Conservation (phyloP, 768 basidiomycete genomes). For the Cystofilobasidium capitatum region DNA sequence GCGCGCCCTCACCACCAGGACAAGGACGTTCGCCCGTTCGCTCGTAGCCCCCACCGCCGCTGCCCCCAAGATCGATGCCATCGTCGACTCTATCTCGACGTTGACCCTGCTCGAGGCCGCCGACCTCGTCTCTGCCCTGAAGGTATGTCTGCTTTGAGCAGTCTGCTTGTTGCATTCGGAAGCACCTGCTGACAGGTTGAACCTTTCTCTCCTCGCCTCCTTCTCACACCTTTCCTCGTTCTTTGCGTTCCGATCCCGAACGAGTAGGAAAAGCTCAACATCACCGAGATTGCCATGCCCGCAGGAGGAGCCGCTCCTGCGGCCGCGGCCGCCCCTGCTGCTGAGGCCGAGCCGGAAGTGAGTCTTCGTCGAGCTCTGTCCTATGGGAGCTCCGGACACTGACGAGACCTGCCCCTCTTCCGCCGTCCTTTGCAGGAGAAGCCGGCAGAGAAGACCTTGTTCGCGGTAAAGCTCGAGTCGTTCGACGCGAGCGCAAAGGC, state of each 20-base stretch:
- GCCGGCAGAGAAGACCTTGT: slow-evolving; percentile 96
- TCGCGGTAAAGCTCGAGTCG: slow-evolving; percentile 87
- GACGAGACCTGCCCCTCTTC: background rate
- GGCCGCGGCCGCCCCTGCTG: slow-evolving; percentile 18
- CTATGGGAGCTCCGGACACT: background rate
- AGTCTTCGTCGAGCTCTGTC: background rate
- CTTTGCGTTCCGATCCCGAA: background rate
- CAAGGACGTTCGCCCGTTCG: slow-evolving; percentile 22
- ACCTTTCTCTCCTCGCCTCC: background rate
- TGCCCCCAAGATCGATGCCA: slow-evolving; percentile 63
- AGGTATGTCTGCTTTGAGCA: slow-evolving; percentile 48
- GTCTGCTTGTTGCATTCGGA: background rate
- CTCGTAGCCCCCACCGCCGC: slow-evolving; percentile 7
- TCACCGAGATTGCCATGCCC: slow-evolving; percentile 26
- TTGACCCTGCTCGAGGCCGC: slow-evolving; percentile 88
- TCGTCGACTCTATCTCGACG: slow-evolving; percentile 86
- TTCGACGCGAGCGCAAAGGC: slow-evolving; percentile 87
- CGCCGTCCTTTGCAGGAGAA: slow-evolving; percentile 55
- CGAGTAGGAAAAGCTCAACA: slow-evolving; percentile 25
- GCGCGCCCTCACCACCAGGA: background rate
- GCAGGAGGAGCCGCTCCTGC: slow-evolving; percentile 14
- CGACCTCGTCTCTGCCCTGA: slow-evolving; percentile 81
- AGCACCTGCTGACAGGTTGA: background rate
- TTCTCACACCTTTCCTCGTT: background rate
- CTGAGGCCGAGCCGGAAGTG: slow-evolving; percentile 25